These are phyloP conservation scores for Metschnikowia cerradonensis DNA, from an alignment of 805 yeast genomes.

Conservation along the genomic window DNA sequence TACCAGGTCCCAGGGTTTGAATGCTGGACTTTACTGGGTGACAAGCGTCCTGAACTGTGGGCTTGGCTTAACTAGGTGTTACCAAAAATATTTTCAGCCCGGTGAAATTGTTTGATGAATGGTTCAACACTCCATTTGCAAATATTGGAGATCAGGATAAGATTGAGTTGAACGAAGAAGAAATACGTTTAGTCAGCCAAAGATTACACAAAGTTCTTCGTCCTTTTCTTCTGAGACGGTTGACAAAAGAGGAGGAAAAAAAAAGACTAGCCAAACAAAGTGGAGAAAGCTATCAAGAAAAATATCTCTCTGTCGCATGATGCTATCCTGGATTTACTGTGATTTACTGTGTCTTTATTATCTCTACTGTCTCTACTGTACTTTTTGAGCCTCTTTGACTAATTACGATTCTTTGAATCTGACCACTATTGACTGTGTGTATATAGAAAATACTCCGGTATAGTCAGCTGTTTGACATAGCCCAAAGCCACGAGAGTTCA, in stretches of 20 bases:
- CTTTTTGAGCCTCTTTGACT: no score
- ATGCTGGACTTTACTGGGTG: no score
- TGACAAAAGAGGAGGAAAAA: conserved; percentile 97
- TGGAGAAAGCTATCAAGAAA: conserved; percentile 80
- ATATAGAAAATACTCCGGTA: no score
- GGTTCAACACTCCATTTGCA: conserved; percentile 98
- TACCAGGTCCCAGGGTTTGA: no score
- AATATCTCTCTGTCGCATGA: no score
- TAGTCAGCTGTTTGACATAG: no score
- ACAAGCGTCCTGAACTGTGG: conserved; percentile 95
- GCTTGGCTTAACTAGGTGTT: conserved; percentile 89
- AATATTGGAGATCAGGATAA: conserved; percentile 93
- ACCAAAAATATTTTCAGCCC: conserved; percentile 91
- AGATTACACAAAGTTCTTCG: conserved; percentile 93
- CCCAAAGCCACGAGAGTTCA: no score
- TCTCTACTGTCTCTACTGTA: no score
- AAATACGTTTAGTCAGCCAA: conserved; percentile 85
- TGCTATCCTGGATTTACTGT: no score
- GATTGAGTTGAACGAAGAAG: conserved; percentile 92
- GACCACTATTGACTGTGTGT: no score
- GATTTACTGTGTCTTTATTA: no score
- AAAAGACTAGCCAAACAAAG: conserved; percentile 83
- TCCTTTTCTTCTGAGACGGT: conserved; percentile 87
- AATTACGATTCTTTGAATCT: no score
- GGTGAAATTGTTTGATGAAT: conserved; percentile 93